Percentiles rank a stretch among this genome's conserved stretches.
Evolutionary conservation across 192 early-diverging fungal genomes (phyloP).

Genomic region (Coemansia sp.): DNA sequence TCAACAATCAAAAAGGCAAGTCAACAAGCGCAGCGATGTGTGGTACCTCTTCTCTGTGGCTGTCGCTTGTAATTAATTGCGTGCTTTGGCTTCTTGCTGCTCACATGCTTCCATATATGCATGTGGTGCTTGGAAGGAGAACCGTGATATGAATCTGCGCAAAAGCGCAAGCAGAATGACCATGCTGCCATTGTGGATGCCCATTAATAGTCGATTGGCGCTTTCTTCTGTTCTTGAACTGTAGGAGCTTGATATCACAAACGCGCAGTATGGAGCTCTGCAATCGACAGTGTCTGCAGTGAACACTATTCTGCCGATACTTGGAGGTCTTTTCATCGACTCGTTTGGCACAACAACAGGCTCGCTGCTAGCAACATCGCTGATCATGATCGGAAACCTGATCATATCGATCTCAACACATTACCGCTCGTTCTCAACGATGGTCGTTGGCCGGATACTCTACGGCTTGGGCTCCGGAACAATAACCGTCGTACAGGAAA

Average conservation of each 20-base stretch:
- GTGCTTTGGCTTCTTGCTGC: background rate
- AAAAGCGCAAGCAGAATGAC: background rate
- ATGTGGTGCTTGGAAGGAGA: background rate
- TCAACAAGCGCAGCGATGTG: background rate
- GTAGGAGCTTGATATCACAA: constrained; percentile 62
- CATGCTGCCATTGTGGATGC: too few relatives aligned
- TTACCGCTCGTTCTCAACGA: constrained; percentile 42
- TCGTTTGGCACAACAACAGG: constrained; percentile 62
- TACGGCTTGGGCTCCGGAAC: constrained; percentile 71
- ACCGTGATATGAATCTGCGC: background rate
- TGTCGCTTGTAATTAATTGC: background rate
- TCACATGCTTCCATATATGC: background rate
- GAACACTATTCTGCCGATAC: constrained; percentile 58
- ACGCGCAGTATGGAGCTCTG: constrained; percentile 64
- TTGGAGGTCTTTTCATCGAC: constrained; percentile 63
- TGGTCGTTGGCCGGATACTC: constrained; percentile 59
- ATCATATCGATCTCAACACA: constrained; percentile 57
- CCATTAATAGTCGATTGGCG: too few relatives aligned
- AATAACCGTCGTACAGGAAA: constrained; percentile 79
- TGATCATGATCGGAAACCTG: constrained; percentile 59
- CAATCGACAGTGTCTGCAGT: constrained; percentile 65
- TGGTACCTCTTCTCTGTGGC: background rate
- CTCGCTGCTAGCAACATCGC: constrained; percentile 55
- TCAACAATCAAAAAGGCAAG: constrained; percentile 73
- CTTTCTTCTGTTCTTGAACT: too few relatives aligned